phyloP scores from a whole-genome alignment of 331 rosid genomes.

The Malus hybrid region DNA sequence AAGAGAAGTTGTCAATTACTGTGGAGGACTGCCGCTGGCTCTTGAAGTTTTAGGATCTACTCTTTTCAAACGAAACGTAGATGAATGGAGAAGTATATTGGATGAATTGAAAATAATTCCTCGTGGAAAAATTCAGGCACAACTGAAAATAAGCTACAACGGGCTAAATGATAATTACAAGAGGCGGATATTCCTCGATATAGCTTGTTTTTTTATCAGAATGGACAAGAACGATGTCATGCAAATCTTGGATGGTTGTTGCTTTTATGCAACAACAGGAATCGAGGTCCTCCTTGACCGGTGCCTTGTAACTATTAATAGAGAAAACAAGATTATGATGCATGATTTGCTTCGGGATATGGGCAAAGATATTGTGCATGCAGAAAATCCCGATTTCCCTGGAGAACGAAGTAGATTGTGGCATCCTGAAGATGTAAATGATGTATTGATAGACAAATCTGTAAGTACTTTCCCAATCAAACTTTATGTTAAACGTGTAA shows the following conservation, averaged over 20 bases:
- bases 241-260: neutral
- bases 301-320: neutral
- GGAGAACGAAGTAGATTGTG: conserved; percentile 9
- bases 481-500: too few relatives aligned
- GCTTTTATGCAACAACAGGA: neutral
- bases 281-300: conserved; percentile 3
- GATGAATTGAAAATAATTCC: neutral
- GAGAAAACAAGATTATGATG: conserved; percentile 13
- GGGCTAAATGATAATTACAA: conserved; percentile 1
- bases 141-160: conserved; percentile 20
- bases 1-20: too few relatives aligned
- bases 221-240: conserved; percentile 6
- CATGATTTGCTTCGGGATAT: conserved; percentile 26
- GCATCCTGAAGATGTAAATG: neutral
- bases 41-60: conserved; percentile 17
- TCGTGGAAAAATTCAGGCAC: neutral
- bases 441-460: too few relatives aligned
- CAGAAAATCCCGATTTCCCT: neutral
- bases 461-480: neutral
- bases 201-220: conserved; percentile 22
- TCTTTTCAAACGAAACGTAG: neutral
- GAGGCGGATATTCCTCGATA: conserved; percentile 20
- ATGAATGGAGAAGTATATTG: neutral
- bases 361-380: conserved; percentile 20
- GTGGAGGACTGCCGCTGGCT: neutral